phyloP scores from a whole-genome alignment of 805 yeast genomes.

The Pichia pseudocactophila region DNA sequence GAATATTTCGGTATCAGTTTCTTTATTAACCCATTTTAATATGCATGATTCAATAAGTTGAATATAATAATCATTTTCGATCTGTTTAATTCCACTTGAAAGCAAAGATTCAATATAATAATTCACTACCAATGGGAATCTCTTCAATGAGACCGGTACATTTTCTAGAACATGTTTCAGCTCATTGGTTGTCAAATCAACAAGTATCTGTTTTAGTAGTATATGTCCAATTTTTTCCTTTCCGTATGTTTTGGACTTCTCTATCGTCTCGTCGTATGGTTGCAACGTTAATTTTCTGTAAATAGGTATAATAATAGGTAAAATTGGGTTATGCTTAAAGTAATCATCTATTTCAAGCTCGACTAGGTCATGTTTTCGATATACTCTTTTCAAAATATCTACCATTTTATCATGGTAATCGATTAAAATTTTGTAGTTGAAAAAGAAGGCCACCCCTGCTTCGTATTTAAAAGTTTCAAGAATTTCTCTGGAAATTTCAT shows the following conservation, averaged over 20 bases:
- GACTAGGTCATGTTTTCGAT: conserved; percentile 6
- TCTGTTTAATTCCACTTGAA: conserved; percentile 9
- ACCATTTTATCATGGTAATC: conserved; percentile 7
- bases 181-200: neutral
- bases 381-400: conserved; percentile 5
- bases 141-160: conserved; percentile 14
- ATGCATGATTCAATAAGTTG: conserved; percentile 15
- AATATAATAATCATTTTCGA: conserved; percentile 18
- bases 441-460: conserved; percentile 3
- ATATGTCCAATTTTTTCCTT: neutral
- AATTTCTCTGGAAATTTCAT: neutral
- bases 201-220: conserved; percentile 1
- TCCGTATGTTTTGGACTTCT: neutral
- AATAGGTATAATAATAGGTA: conserved; percentile 21
- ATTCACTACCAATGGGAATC: conserved; percentile 21
- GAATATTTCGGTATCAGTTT: conserved; percentile 13
- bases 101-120: conserved; percentile 16
- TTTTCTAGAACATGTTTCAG: neutral
- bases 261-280: too few relatives aligned
- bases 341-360: conserved; percentile 16
- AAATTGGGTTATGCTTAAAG: conserved; percentile 19
- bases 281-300: conserved; percentile 9
- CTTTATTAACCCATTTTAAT: conserved; percentile 13
- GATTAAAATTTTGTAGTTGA: neutral
- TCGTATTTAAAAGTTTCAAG: conserved; percentile 1